These are phyloP conservation scores for Plasmodium knowlesi DNA, from an alignment of 169 alveolate species.

Conservation along the genomic window DNA sequence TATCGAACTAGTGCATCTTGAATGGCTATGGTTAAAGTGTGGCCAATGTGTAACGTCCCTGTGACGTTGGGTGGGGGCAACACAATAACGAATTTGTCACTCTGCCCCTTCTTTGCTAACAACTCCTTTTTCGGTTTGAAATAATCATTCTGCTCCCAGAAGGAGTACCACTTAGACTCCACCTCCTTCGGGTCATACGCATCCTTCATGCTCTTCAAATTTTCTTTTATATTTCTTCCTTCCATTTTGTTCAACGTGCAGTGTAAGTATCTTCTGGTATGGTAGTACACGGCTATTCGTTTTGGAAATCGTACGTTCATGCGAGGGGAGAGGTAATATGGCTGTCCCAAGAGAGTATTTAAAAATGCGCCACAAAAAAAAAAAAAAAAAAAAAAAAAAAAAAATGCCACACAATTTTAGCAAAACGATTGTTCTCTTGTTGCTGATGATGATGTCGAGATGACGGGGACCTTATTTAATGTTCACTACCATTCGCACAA, in stretches of 20 bases:
- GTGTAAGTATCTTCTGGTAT: background rate
- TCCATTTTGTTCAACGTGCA: constrained; percentile 27
- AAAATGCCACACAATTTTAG: background rate
- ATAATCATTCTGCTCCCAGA: constrained; percentile 94
- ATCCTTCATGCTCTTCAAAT: constrained; percentile 83
- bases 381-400: background rate
- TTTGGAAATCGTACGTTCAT: background rate
- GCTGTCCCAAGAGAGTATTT: background rate
- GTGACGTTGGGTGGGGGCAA: constrained; percentile 99
- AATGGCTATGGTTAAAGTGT: constrained; percentile 98
- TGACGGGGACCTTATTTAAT: background rate
- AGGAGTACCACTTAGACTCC: constrained; percentile 95
- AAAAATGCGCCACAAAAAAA: background rate
- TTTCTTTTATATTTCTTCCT: constrained; percentile 23
- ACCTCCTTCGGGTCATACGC: constrained; percentile 96
- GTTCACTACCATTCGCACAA: background rate
- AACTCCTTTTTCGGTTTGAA: constrained; percentile 83
- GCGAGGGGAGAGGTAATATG: background rate
- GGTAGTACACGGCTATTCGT: background rate
- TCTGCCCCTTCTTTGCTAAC: constrained; percentile 69
- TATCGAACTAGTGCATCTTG: constrained; percentile 98
- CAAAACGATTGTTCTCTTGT: background rate
- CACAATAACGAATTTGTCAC: constrained; percentile 93
- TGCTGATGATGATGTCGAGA: background rate
- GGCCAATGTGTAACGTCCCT: constrained; percentile 99